Base-by-base conservation (phyloP, 208 protist species). In the Blastocrithidia nonstop region DNA sequence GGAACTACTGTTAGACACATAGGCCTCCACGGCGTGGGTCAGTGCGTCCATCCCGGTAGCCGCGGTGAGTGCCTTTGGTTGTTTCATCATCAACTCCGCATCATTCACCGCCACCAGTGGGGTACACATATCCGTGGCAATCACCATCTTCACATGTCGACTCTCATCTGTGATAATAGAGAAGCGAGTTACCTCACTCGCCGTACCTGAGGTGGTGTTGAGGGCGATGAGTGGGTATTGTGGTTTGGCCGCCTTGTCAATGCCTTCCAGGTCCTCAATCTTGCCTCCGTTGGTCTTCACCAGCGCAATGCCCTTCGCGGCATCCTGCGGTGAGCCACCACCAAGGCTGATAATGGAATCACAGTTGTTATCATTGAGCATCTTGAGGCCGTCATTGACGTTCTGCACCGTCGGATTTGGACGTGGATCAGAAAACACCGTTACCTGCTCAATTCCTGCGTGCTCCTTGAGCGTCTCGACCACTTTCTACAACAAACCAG, bases 1-100 rank as follows among this genome's bases (percentile, higher is more conserved):
- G 16, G 67, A 79, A 19, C 65, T 63, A 25, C 41, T 68, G 24
- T 64, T 54, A 13, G 69, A 76, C 23, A 71, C 56, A 52, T 91
- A 93, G 13, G 80, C 65, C 65, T 95, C 84, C 36, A 93, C 74
- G 7, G 82, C 70, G 56, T 95, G 88, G 26, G 76, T 86, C 21
- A 94, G 72, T 20, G 80, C 84, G 46, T 95, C 88, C 66, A 94
- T 79, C 29, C 88, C 88, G 28, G 83, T 91, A n/a, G 75, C 71
- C n/a, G 88, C 78, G 19, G 81, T 81, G 20, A 93, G 58, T 27
- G 66, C 42, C 50, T 68, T 66, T 6, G 88, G 84, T 59, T 85
- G 60, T 42, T 76, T 68, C 45, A 87, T 45, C 56, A 77, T 88
- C 49, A 95, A 57, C 24, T 70, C 44, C 15, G 79, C 59, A 28